Evolutionary conservation across 306 rosid genomes (phyloP).

Genomic region (Vachellia pachyceras): DNA sequence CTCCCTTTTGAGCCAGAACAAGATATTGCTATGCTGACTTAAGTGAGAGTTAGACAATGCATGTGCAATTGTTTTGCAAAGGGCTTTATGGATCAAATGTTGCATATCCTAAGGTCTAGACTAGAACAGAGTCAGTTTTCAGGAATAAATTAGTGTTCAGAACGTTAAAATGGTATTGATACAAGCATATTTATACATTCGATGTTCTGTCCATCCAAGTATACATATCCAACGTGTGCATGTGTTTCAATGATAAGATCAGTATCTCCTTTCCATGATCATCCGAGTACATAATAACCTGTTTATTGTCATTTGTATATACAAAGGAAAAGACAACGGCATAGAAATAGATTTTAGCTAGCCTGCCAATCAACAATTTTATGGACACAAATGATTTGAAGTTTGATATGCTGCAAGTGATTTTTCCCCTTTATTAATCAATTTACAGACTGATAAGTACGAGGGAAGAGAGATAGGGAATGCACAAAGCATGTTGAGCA

Average conservation of each 20-base stretch:
- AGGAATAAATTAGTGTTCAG: neutral
- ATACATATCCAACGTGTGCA: neutral
- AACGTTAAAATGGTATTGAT: neutral
- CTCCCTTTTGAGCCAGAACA: neutral
- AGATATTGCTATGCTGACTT: conserved; percentile 20
- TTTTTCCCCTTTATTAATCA: conserved; percentile 10
- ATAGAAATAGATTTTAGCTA: neutral
- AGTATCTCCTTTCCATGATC: conserved; percentile 16
- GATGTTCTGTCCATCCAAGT: neutral
- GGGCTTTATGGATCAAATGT: conserved; percentile 7
- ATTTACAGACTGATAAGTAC: neutral
- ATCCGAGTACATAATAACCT: neutral
- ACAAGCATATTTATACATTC: neutral
- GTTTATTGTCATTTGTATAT: neutral
- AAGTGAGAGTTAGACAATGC: conserved; percentile 16
- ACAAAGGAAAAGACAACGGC: conserved; percentile 1
- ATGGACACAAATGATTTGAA: conserved; percentile 2
- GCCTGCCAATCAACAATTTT: conserved; percentile 12
- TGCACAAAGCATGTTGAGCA: neutral
- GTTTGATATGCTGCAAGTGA: neutral
- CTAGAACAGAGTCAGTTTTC: conserved; percentile 3
- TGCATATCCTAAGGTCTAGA: neutral
- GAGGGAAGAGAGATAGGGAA: neutral
- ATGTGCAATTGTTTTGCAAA: neutral
- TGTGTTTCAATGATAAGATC: conserved; percentile 11